Percentiles rank a stretch among this genome's conserved stretches.
Evolutionary conservation across 176 grass and related monocot species (phyloP).

Genomic region (Zizania latifolia): DNA sequence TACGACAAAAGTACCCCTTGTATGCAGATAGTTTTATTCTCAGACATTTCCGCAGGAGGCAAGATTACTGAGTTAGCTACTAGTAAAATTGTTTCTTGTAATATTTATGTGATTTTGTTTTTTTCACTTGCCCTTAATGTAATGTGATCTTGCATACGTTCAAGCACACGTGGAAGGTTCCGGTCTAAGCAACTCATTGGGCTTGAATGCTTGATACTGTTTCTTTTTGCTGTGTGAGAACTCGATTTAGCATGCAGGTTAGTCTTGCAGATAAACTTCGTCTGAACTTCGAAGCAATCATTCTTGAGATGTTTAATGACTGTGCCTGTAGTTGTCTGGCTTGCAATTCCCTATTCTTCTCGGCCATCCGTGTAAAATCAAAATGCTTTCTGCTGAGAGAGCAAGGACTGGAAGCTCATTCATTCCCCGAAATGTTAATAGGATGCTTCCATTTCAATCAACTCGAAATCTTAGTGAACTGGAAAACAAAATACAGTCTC

Average conservation of each 20-base stretch:
- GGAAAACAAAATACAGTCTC: too few relatives aligned
- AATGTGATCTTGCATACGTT: slow-evolving; percentile 15
- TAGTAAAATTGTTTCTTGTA: slow-evolving; percentile 19
- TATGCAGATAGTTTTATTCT: slow-evolving; percentile 86
- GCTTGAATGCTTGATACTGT: background rate
- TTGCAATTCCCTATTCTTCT: background rate
- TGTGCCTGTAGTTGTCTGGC: background rate
- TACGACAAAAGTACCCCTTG: slow-evolving; percentile 80
- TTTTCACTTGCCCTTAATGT: slow-evolving; percentile 3
- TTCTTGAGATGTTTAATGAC: background rate
- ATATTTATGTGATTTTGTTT: slow-evolving; percentile 26
- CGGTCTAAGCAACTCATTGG: background rate
- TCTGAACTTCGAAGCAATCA: background rate
- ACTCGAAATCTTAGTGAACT: too few relatives aligned
- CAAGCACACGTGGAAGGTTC: background rate
- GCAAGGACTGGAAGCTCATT: background rate
- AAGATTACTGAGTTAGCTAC: slow-evolving; percentile 33
- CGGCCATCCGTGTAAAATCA: background rate
- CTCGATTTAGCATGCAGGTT: background rate
- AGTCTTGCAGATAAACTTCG: background rate
- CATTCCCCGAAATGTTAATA: background rate
- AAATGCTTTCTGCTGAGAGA: background rate
- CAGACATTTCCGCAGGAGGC: slow-evolving; percentile 81
- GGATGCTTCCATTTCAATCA: background rate
- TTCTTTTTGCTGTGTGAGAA: background rate